A percentile compares a stretch with the other conserved stretches of the same genome.
These are phyloP conservation scores for Termitomyces sp. DNA, from an alignment of 768 basidiomycete species.

Conservation along the genomic window DNA sequence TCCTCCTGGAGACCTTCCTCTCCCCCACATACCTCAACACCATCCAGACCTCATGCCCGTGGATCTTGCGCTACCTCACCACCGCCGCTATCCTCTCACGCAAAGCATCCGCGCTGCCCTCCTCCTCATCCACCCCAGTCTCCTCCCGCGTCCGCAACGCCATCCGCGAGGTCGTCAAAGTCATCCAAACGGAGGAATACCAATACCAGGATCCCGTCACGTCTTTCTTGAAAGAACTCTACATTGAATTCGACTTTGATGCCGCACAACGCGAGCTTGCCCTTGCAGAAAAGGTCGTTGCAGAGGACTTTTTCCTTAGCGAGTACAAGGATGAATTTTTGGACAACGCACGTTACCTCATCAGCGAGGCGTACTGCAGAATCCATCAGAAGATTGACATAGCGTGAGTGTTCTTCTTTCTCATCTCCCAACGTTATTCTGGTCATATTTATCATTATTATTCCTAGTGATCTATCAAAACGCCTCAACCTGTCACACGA, in stretches of 20 bases:
- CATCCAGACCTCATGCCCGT: conserved; percentile 92
- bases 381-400: conserved; percentile 94
- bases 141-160: conserved; percentile 81
- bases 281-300: conserved; percentile 75
- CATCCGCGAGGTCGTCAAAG: conserved; percentile 86
- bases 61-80: conserved; percentile 92
- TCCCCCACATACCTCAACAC: conserved; percentile 96
- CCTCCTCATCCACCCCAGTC: conserved; percentile 33
- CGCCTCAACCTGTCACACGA: conserved; percentile 89
- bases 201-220: conserved; percentile 95
- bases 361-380: conserved; percentile 96
- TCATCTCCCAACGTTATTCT: background rate
- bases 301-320: conserved; percentile 90
- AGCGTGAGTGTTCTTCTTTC: conserved; percentile 39
- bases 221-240: conserved; percentile 87
- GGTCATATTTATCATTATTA: background rate
- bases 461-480: conserved; percentile 77
- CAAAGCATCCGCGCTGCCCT: conserved; percentile 53
- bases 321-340: conserved; percentile 92
- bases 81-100: conserved; percentile 90
- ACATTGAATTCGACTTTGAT: conserved; percentile 95
- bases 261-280: conserved; percentile 81
- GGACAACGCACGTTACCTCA: conserved; percentile 93
- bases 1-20: conserved; percentile 95
- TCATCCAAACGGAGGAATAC: conserved; percentile 93